These are phyloP conservation scores for Wickerhamiella domercqiae DNA, from an alignment of 805 yeast species.

Conservation along the genomic window DNA sequence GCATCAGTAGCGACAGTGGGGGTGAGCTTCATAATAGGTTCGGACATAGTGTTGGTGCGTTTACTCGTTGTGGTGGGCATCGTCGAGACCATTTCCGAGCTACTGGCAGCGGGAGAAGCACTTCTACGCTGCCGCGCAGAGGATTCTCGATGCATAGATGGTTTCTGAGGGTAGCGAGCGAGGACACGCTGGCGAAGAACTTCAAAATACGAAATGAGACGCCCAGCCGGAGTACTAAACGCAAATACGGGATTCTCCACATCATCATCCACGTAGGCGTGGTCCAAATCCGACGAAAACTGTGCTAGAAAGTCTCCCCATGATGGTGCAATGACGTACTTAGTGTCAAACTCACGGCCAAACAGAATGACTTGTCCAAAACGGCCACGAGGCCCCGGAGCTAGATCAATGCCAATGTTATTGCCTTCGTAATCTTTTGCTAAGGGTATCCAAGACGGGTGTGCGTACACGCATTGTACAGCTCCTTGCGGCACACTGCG, in stretches of 20 bases:
- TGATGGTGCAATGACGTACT: slow-evolving; percentile 68
- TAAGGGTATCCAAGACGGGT: slow-evolving; percentile 82
- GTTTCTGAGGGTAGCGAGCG: neutral
- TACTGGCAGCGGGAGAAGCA: neutral
- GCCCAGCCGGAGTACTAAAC: slow-evolving; percentile 48
- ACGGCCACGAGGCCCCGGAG: slow-evolving; percentile 61
- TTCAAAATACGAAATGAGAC: slow-evolving; percentile 52
- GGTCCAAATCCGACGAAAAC: slow-evolving; percentile 79
- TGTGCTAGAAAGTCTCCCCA: slow-evolving; percentile 79
- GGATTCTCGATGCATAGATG: neutral
- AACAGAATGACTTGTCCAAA: slow-evolving; percentile 87
- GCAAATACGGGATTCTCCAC: slow-evolving; percentile 41
- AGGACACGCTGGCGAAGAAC: slow-evolving; percentile 32
- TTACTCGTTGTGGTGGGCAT: neutral
- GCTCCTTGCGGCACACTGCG: slow-evolving; percentile 64
- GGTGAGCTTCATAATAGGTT: slow-evolving; percentile 4
- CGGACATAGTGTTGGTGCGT: neutral
- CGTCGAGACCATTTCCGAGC: neutral
- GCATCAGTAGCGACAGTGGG: neutral
- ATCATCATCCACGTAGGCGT: slow-evolving; percentile 53
- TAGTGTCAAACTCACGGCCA: slow-evolving; percentile 88
- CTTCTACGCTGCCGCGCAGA: too few species aligned
- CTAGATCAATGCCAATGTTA: slow-evolving; percentile 78
- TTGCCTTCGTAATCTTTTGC: slow-evolving; percentile 82
- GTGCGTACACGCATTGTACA: slow-evolving; percentile 67